These are phyloP conservation scores for Mrakia frigida DNA, from an alignment of 768 basidiomycete genomes.

Conservation along the genomic window DNA sequence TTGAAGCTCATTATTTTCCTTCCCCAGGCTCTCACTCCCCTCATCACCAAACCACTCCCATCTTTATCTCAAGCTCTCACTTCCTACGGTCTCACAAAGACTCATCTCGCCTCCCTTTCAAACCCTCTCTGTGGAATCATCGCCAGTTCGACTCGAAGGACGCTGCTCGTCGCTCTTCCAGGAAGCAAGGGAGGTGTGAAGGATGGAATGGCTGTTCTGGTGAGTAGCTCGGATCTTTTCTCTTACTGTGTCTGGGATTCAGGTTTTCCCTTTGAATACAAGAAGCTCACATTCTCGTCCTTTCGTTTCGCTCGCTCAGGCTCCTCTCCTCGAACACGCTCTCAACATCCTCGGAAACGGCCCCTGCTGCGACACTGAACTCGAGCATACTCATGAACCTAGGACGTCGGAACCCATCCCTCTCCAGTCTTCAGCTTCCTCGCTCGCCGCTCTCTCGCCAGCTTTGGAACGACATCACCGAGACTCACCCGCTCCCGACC, in stretches of 20 bases:
- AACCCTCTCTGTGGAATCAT: constrained; percentile 67
- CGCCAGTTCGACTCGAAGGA: constrained; percentile 49
- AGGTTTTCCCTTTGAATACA: no score
- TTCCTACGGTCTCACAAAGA: constrained; percentile 62
- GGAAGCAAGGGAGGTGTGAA: constrained; percentile 80
- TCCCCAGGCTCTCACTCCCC: constrained; percentile 44
- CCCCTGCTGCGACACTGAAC: not conserved
- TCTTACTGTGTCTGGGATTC: no score
- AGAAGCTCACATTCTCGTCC: constrained; percentile 45
- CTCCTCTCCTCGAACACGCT: constrained; percentile 30
- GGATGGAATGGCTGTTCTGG: constrained; percentile 55
- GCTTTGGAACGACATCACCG: not conserved
- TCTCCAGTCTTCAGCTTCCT: not conserved
- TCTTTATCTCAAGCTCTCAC: constrained; percentile 72
- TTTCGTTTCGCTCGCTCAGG: not conserved
- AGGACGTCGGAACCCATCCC: constrained; percentile 1
- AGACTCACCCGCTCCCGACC: not conserved
- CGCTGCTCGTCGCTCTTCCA: constrained; percentile 72
- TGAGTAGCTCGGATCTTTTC: constrained; percentile 61
- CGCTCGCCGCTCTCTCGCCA: not conserved
- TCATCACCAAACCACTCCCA: constrained; percentile 46
- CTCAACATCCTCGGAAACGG: constrained; percentile 18
- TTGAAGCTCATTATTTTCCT: constrained; percentile 49
- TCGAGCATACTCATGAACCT: constrained; percentile 15
- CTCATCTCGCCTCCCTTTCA: constrained; percentile 73